phyloP scores from a whole-genome alignment of 2,329 filamentous ascomycete genomes.

The Trichoderma atroviride region DNA sequence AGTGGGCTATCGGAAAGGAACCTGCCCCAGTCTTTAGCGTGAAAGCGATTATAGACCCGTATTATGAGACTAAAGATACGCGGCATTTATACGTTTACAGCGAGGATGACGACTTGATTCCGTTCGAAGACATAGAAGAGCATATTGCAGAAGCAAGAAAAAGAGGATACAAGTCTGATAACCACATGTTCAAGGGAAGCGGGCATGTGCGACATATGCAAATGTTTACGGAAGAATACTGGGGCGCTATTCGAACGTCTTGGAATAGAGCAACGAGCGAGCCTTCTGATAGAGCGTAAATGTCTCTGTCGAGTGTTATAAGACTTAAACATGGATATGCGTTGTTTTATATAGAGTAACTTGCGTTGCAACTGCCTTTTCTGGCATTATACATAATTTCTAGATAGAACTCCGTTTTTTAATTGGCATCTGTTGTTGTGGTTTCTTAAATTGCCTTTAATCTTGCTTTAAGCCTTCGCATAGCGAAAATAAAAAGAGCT shows the following conservation, averaged over 20 bases:
- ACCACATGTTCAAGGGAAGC: constrained; percentile 59
- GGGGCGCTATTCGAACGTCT: constrained; percentile 47
- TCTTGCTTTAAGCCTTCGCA: background rate
- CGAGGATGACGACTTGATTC: constrained; percentile 59
- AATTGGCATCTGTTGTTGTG: background rate
- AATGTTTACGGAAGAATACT: constrained; percentile 60
- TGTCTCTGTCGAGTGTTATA: background rate
- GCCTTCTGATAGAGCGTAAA: constrained; percentile 9
- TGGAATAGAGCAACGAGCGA: constrained; percentile 32
- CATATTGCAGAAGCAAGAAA: constrained; percentile 52
- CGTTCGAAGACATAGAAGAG: constrained; percentile 57
- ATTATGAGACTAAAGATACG: constrained; percentile 41
- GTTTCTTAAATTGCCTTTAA: background rate
- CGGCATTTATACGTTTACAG: constrained; percentile 62
- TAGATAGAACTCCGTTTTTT: background rate
- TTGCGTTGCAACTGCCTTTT: background rate
- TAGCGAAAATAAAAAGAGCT: background rate
- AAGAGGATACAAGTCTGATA: constrained; percentile 53
- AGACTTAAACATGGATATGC: background rate
- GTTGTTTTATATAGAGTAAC: background rate
- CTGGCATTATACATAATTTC: background rate
- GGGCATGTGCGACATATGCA: constrained; percentile 65
- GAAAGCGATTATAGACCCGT: constrained; percentile 42
- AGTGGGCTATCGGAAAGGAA: constrained; percentile 44
- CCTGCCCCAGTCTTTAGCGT: constrained; percentile 46